Conservation (phyloP, 805 yeast genomes). For the Clavispora phyllophila region DNA sequence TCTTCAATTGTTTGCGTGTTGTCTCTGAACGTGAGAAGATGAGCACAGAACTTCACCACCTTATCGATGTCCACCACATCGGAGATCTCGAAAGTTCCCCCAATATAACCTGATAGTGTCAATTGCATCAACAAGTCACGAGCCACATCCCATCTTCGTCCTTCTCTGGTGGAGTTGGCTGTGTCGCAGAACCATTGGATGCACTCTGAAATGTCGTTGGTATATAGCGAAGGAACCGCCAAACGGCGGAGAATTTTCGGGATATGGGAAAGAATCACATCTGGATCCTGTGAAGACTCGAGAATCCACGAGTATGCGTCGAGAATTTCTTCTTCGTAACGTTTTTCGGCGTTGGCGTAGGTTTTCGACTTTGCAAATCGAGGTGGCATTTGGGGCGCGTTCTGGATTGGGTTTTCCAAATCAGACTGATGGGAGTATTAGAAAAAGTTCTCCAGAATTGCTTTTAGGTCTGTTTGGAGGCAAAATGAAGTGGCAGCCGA, state of each 20-base stretch:
- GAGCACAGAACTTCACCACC: slow-evolving; percentile 22
- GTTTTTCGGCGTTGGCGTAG: slow-evolving; percentile 12
- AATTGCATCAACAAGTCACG: slow-evolving; percentile 22
- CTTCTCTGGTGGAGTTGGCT: slow-evolving; percentile 5
- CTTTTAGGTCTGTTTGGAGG: no score
- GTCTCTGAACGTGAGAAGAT: slow-evolving; percentile 30
- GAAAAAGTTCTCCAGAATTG: no score
- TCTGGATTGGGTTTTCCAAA: no score
- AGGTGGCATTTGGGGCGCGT: slow-evolving; percentile 7
- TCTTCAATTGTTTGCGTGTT: slow-evolving; percentile 21
- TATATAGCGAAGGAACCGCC: slow-evolving; percentile 28
- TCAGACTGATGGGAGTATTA: no score
- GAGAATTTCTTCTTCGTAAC: slow-evolving; percentile 32
- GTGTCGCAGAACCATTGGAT: slow-evolving; percentile 31
- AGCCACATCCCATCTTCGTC: slow-evolving; percentile 22
- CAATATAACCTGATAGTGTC: slow-evolving; percentile 22
- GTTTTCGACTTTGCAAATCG: slow-evolving; percentile 9
- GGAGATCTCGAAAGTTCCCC: slow-evolving; percentile 19
- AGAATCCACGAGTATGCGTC: slow-evolving; percentile 25
- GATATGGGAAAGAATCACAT: slow-evolving; percentile 24
- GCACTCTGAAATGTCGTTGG: slow-evolving; percentile 25
- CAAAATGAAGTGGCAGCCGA: no score
- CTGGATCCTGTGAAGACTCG: slow-evolving; percentile 17
- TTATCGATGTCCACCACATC: slow-evolving; percentile 41
- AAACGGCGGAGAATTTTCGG: slow-evolving; percentile 21